Conservation (phyloP, 257 asterid genomes). For the Leonotis leonurus region DNA sequence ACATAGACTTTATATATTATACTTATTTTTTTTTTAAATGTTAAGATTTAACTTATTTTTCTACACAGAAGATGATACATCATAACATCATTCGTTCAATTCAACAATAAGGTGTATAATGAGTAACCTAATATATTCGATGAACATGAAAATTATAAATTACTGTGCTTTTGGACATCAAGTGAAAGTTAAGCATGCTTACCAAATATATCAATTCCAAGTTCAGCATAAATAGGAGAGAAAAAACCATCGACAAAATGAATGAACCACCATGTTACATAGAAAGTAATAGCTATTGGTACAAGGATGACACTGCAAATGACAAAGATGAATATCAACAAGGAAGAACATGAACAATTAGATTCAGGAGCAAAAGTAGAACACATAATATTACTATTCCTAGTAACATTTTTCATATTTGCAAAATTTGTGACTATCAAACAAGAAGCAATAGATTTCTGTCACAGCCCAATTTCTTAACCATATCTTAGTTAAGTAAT, state of each 20-base stretch:
- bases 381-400: slow-evolving; percentile 1
- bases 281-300: slow-evolving; percentile 68
- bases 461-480: too few species aligned
- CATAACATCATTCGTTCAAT: too few species aligned
- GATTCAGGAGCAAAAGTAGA: slow-evolving; percentile 7
- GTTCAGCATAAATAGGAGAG: slow-evolving; percentile 65
- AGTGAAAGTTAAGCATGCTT: slow-evolving; percentile 25
- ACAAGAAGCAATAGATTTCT: too few species aligned
- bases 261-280: slow-evolving; percentile 79
- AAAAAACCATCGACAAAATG: slow-evolving; percentile 70
- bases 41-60: too few species aligned
- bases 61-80: too few species aligned
- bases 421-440: too few species aligned
- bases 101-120: too few species aligned
- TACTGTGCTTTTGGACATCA: slow-evolving; percentile 1
- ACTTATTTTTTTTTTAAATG: too few species aligned
- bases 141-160: background rate
- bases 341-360: background rate
- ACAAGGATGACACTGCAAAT: slow-evolving; percentile 64
- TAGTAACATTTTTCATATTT: background rate
- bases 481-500: too few species aligned
- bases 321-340: slow-evolving; percentile 10
- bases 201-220: slow-evolving; percentile 65
- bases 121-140: background rate
- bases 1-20: too few species aligned